These are phyloP conservation scores for Monosporascus sp. DNA, from an alignment of 2,329 filamentous ascomycete species.

Conservation along the genomic window DNA sequence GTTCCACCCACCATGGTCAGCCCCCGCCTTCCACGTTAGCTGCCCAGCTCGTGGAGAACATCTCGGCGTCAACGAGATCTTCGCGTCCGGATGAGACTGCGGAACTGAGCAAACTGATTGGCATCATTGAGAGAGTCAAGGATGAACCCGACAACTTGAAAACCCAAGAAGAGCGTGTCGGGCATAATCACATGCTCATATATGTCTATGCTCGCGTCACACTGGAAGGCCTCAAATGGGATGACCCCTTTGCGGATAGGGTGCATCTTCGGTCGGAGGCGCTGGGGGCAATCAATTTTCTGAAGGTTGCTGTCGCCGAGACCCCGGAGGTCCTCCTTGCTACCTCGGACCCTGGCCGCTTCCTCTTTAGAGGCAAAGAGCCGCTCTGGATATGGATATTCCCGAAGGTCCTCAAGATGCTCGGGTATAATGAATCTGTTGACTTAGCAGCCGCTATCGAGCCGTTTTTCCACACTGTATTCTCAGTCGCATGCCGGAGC, in stretches of 20 bases:
- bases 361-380: constrained; percentile 50
- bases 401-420: constrained; percentile 51
- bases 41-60: constrained; percentile 79
- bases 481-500: constrained; percentile 38
- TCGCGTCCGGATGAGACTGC: constrained; percentile 62
- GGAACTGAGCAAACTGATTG: constrained; percentile 67
- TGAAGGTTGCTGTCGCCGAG: constrained; percentile 69
- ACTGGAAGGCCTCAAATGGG: constrained; percentile 61
- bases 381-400: constrained; percentile 63
- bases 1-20: constrained; percentile 16
- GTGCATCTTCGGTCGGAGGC: constrained; percentile 54
- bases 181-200: constrained; percentile 79
- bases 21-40: constrained; percentile 76
- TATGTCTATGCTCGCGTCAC: constrained; percentile 78
- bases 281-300: constrained; percentile 69
- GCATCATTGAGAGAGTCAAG: constrained; percentile 50
- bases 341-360: constrained; percentile 32
- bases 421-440: constrained; percentile 47
- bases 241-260: constrained; percentile 62
- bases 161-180: constrained; percentile 58
- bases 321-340: constrained; percentile 63
- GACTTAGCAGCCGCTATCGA: constrained; percentile 47
- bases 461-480: constrained; percentile 44
- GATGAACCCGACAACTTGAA: constrained; percentile 50
- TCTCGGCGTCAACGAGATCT: constrained; percentile 59